Evolutionary conservation across 331 rosid genomes (phyloP), one percentile per base, ranked within the genome.

Genomic region (Ulmus americana): DNA sequence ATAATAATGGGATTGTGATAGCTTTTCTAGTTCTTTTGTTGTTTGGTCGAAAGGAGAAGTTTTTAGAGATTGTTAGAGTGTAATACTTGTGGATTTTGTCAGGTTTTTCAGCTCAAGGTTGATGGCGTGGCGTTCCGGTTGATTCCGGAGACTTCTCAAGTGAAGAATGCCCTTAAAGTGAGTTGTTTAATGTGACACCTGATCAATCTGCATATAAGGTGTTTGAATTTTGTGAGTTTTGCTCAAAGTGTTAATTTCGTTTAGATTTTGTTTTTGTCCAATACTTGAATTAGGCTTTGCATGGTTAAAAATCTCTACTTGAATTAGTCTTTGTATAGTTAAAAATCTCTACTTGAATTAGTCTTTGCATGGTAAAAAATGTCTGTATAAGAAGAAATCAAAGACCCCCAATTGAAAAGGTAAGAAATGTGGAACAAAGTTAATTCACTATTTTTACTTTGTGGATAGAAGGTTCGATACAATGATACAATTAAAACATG

Each of bases 31-130:
- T 9, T 38, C 14, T 2, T 58, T 8, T 42, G 3, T 4, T 49
- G 47, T 15, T 63, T 54, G 38, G 61, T 13, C 39, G 39, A n/a
- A 13, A 7, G 70, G 51, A 51, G 8, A 68, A 16, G 50, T 10
- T 60, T 61, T 10, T 45, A 15, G 4, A 15, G 43, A 46, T 35
- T 41, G 42, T 8, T 49, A 41, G 45, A 39, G 47, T 9, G 18
- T 44, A 15, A 40, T 62, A 59, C 10, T 50, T 66, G 22, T 55
- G 10, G 10, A 7, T 63, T 47, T 73, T n/a, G 54, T 62, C 72
- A 91, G 97, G 95, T 88, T 38, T 84, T 91, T 81, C 95, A 91
- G 76, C 95, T 88, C 43, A 87, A 84, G 84, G 87, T 86, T 54
- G 56, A 88, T 76, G 97, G 97, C n/a, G 92, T 91, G 10, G 87